Base-by-base conservation (phyloP, 129 eudicot genomes). In the Artemisia annua region DNA sequence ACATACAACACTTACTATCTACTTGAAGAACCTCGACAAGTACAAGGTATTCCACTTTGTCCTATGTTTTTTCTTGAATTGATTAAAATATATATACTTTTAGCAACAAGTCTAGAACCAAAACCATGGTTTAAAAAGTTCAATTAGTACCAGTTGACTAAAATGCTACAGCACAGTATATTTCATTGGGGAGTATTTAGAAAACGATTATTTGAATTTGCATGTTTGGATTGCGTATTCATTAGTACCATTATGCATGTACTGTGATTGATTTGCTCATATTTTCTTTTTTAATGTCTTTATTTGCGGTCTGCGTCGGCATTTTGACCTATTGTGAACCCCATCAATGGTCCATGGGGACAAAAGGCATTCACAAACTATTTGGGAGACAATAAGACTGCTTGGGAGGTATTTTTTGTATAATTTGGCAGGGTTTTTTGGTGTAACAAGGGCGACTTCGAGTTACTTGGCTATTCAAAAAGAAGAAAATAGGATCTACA, bases 311-410 rank as follows among this genome's bases (percentile, higher is more conserved):
- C 97, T 1, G 99, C 88, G 30, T 90, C 99, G 5, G 99, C 99
- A 11, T 95, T 95, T 86, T 72, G 96, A 46, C 97, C 99, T 55
- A 81, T 95, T 81, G 91, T 28, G 35, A 90, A 95, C 74, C 97
- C 99, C 55, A 78, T 78, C 16, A 88, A 90, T 69, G 90, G 99
- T 67, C 91, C 97, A 7, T 94, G 99, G 99, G 99, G 99, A 28
- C 93, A 87, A 78, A 94, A 94, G 81, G 99, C 99, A 48, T 90
- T 94, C 83, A 80, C 93, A 58, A 94, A 94, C 78, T 94, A 94
- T 80, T 75, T 94, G 85, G 96, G 97, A 46, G 96, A 76, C 24
- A 83, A 90, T 66, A 88, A 24, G 26, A 24, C 26, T 24, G 2
- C 82, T 18, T 94, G 99, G 97, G 97, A 94, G 99, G 97, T 94